Percentiles rank a stretch among this genome's conserved stretches.
Evolutionary conservation across 305 asterid genomes (phyloP).

Genomic region (Striga hermonthica): DNA sequence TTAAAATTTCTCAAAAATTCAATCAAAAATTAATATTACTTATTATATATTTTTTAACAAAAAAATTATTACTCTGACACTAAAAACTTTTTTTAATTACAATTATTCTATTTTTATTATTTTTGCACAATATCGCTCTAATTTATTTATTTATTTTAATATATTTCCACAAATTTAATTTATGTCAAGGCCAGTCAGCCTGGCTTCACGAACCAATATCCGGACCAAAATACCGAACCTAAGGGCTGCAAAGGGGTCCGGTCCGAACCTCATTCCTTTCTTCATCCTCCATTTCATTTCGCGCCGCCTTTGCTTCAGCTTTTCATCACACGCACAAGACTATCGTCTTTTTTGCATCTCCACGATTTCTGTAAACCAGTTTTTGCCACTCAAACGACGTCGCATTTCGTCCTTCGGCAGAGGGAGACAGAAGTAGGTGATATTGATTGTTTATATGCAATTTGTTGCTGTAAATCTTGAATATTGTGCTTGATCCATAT

Average conservation of each 20-base stretch:
- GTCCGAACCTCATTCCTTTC: slow-evolving; percentile 1
- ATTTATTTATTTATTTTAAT: no score
- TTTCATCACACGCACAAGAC: slow-evolving; percentile 10
- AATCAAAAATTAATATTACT: no score
- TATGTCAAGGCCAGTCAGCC: no score
- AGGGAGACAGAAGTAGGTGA: not conserved
- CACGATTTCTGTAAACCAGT: no score
- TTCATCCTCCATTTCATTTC: slow-evolving; percentile 17
- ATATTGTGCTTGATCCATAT: slow-evolving; percentile 36
- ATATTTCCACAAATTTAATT: no score
- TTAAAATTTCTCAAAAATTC: no score
- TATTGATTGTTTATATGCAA: slow-evolving; percentile 4
- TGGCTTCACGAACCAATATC: slow-evolving; percentile 3
- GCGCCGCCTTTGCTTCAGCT: slow-evolving; percentile 38
- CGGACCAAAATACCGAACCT: slow-evolving; percentile 23
- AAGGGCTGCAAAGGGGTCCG: not conserved
- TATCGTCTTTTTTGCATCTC: not conserved
- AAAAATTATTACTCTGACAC: no score
- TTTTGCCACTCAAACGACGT: not conserved
- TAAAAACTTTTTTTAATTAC: no score
- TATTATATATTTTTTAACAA: no score
- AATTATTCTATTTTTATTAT: no score
- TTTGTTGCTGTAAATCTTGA: slow-evolving; percentile 18
- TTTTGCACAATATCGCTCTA: no score
- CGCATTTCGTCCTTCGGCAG: not conserved